Percentiles rank a stretch among this genome's conserved stretches.
Conservation (phyloP, 225 moss, liverwort and hornwort genomes). For the Pseudoscleropodium purum region DNA sequence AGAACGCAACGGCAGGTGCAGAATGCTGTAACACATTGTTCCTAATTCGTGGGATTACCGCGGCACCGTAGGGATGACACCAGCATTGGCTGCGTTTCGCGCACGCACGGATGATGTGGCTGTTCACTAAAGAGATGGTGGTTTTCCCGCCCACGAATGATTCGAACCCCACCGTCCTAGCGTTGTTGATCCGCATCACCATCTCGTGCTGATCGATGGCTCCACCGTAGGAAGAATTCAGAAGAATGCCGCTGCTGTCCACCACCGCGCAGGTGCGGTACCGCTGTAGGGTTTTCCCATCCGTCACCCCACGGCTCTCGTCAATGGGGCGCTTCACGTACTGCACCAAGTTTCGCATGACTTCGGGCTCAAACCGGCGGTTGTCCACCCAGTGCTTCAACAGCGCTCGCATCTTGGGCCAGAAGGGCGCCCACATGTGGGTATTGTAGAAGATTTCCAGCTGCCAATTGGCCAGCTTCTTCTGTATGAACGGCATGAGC, state of each 20-base stretch:
- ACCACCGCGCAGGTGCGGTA: slow-evolving; percentile 67
- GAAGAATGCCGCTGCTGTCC: slow-evolving; percentile 59
- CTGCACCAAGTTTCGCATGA: slow-evolving; percentile 27
- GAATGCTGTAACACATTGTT: not conserved
- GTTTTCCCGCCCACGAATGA: slow-evolving; percentile 37
- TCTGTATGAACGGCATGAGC: slow-evolving; percentile 2
- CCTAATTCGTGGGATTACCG: not conserved
- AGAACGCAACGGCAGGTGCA: not conserved
- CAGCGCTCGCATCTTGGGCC: slow-evolving; percentile 29
- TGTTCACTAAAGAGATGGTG: slow-evolving; percentile 58
- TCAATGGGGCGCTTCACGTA: slow-evolving; percentile 44
- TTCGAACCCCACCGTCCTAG: slow-evolving; percentile 10
- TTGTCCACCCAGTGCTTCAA: slow-evolving; percentile 17
- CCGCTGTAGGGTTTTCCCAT: not conserved
- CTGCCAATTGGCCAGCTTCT: slow-evolving; percentile 17
- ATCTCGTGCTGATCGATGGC: slow-evolving; percentile 52
- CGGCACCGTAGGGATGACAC: slow-evolving; percentile 47
- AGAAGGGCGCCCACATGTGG: slow-evolving; percentile 10
- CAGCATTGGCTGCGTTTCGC: slow-evolving; percentile 10
- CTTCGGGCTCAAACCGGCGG: slow-evolving; percentile 25
- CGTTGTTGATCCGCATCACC: slow-evolving; percentile 69
- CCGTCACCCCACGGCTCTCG: not conserved
- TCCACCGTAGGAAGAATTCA: slow-evolving; percentile 20
- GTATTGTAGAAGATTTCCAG: slow-evolving; percentile 27
- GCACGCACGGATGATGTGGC: slow-evolving; percentile 45